These are phyloP conservation scores for Ustilago esculenta DNA, from an alignment of 1,284 basidiomycete genomes.

Conservation along the genomic window DNA sequence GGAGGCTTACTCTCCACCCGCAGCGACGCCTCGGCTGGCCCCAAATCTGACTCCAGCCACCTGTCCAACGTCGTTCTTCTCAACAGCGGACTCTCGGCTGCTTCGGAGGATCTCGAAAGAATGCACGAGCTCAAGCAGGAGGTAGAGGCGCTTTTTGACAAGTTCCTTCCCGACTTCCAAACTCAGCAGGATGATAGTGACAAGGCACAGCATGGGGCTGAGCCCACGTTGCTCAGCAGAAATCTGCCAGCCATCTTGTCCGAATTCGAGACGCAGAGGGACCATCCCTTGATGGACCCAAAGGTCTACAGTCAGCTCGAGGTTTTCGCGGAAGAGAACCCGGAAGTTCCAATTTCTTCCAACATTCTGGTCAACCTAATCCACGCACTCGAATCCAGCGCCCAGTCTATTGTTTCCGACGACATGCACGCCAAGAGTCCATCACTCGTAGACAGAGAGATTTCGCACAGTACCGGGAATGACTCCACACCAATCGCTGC, in stretches of 20 bases:
- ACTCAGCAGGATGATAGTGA: constrained; percentile 17
- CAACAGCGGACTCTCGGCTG: constrained; percentile 20
- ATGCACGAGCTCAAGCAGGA: constrained; percentile 29
- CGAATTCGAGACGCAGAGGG: constrained; percentile 38
- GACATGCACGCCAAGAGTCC: constrained; percentile 19
- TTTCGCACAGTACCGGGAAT: constrained; percentile 33
- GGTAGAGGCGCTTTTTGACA: constrained; percentile 38
- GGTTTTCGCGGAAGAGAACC: constrained; percentile 33
- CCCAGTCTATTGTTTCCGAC: constrained; percentile 22
- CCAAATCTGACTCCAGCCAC: constrained; percentile 28
- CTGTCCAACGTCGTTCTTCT: constrained; percentile 18
- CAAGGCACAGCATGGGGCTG: neutral
- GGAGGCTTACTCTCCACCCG: constrained; percentile 26
- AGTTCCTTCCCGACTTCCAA: constrained; percentile 32
- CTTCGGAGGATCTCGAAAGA: constrained; percentile 26
- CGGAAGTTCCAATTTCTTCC: constrained; percentile 40
- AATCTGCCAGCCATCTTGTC: constrained; percentile 41
- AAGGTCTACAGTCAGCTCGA: constrained; percentile 36
- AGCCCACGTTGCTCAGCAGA: constrained; percentile 37
- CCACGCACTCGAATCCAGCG: constrained; percentile 36
- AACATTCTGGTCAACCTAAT: constrained; percentile 44
- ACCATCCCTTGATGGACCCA: constrained; percentile 36
- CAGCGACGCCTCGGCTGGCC: constrained; percentile 20
- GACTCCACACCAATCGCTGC: constrained; percentile 27
- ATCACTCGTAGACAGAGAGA: constrained; percentile 19